Base-by-base conservation (phyloP, 768 basidiomycete species). In the Suillus cothurnatus region DNA sequence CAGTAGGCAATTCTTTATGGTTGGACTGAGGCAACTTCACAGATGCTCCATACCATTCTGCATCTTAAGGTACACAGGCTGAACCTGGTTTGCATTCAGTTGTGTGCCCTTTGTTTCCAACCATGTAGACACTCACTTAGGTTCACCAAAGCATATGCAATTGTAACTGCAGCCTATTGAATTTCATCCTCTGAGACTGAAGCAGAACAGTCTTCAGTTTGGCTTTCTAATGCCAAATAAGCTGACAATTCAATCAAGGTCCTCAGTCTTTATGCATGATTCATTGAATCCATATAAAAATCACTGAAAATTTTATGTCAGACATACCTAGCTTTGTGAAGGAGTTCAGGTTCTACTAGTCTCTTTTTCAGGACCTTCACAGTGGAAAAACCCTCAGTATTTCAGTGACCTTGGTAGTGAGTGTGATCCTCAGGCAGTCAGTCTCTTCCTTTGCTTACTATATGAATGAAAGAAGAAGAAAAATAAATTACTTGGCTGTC, bases 161-260 rank as follows among this genome's bases (percentile, higher is more conserved):
- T 47, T 0, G n/a, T 47, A 4, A 47, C n/a, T 0, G 47, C 23
- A 1, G 49, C 23, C 3, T 21, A 21, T 49, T 26, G 4, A 14
- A 49, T 23, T 14, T 49, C 23, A 14, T 11, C 0, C 4, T 47
- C 11, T 5, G 47, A 47, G 2, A 47, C 47, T 6, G 12, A 12
- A 0, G 1, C 11, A 3, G 6, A 12, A 3, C 47, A 49, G 11
- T 47, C 47, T 0, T 4, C 11, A 0, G 47, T 23, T 47, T 5
- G 4, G 5, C 1, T 4, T 2, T 47, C 47, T 23, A 4, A 1
- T 12, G n/a, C n/a, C 23, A 49, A 2, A 21, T 12, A 26, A 3
- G n/a, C 12, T 2, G 12, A 49, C 11, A 49, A 19, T 11, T 47
- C n/a, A 4, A 47, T 11, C 0, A 11, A 6, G 4, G 23, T 47